A percentile compares a stretch with the other conserved stretches of the same genome.
These are phyloP conservation scores for Penicillium samsonianum DNA, from an alignment of 495 filamentous ascomycete species.

Conservation along the genomic window DNA sequence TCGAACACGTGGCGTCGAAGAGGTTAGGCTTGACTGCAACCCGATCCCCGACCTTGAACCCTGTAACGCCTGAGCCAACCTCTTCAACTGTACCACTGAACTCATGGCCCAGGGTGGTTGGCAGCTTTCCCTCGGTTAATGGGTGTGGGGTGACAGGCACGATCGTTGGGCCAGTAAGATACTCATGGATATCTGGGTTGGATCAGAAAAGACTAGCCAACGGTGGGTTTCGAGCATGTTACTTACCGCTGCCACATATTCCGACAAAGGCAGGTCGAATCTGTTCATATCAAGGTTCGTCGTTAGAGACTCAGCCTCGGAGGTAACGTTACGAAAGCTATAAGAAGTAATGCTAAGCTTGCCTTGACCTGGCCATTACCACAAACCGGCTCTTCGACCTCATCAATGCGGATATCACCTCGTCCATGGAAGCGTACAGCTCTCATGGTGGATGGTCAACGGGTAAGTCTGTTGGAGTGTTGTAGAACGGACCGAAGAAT, in stretches of 20 bases:
- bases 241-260: conserved; percentile 39
- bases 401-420: conserved; percentile 42
- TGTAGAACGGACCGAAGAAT: not conserved
- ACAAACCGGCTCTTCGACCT: conserved; percentile 43
- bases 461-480: not conserved
- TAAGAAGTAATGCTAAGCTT: not conserved
- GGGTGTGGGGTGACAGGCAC: conserved; percentile 59
- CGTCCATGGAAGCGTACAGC: conserved; percentile 46
- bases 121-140: conserved; percentile 56
- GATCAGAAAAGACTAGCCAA: not conserved
- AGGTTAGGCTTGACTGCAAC: conserved; percentile 62
- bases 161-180: conserved; percentile 55
- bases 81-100: conserved; percentile 62
- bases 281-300: conserved; percentile 15
- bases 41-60: conserved; percentile 54
- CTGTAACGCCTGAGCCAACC: conserved; percentile 53
- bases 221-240: not conserved
- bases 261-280: conserved; percentile 39
- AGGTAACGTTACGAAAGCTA: not conserved
- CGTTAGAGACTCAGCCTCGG: conserved; percentile 3
- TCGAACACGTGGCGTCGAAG: conserved; percentile 56
- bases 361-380: conserved; percentile 45
- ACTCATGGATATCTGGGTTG: conserved; percentile 60
- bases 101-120: conserved; percentile 63
- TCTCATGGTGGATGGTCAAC: conserved; percentile 34